phyloP scores from a whole-genome alignment of 768 basidiomycete genomes.

The Lactifluus piperatus region DNA sequence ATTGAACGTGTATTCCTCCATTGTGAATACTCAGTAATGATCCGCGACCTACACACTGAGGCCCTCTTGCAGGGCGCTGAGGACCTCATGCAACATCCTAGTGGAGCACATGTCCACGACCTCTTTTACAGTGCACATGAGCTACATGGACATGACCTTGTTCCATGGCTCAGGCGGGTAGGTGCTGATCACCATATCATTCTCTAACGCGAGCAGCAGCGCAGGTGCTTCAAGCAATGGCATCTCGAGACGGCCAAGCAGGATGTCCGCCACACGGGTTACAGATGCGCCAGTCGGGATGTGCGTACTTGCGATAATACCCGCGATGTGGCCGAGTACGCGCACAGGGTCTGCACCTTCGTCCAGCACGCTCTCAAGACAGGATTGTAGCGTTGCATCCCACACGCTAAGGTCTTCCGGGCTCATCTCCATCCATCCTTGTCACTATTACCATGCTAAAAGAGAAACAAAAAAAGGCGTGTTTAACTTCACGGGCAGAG shows the following conservation, averaged over 20 bases:
- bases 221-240: constrained; percentile 42
- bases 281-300: constrained; percentile 33
- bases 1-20: constrained; percentile 50
- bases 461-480: no score
- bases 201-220: constrained; percentile 46
- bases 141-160: constrained; percentile 50
- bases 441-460: constrained; percentile 19
- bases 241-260: constrained; percentile 49
- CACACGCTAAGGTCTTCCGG: constrained; percentile 49
- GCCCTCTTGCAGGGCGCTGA: constrained; percentile 47
- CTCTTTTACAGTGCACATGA: constrained; percentile 45
- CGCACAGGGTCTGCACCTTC: constrained; percentile 33
- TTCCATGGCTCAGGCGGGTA: constrained; percentile 59
- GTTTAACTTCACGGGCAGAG: background rate
- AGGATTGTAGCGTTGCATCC: constrained; percentile 47
- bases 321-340: constrained; percentile 51
- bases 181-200: constrained; percentile 46
- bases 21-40: constrained; percentile 39
- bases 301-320: constrained; percentile 34
- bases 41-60: constrained; percentile 57
- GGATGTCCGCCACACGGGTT: constrained; percentile 50
- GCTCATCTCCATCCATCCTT: constrained; percentile 38
- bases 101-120: constrained; percentile 48
- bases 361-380: constrained; percentile 50
- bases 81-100: constrained; percentile 36